A percentile compares a stretch with the other conserved stretches of the same genome.
phyloP scores from a whole-genome alignment of 2,329 filamentous ascomycete genomes.

The Aspergillus niger region DNA sequence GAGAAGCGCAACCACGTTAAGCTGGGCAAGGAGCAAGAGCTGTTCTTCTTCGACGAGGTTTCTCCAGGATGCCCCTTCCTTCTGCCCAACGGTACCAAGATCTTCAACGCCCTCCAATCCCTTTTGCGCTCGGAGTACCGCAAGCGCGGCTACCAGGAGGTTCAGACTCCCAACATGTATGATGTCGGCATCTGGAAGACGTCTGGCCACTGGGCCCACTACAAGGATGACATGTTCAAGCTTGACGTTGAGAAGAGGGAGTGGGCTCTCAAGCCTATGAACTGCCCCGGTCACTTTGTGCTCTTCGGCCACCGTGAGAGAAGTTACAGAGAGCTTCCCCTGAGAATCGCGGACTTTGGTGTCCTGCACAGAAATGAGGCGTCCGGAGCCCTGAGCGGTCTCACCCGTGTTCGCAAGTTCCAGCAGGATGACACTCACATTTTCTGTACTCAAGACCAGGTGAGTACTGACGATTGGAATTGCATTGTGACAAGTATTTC shows the following conservation, averaged over 20 bases:
- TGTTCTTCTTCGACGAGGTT: slow-evolving; percentile 93
- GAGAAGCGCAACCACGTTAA: slow-evolving; percentile 94
- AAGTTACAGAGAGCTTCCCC: slow-evolving; percentile 86
- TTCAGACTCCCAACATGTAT: slow-evolving; percentile 95
- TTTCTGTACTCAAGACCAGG: slow-evolving; percentile 83
- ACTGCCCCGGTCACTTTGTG: slow-evolving; percentile 91
- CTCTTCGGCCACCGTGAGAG: slow-evolving; percentile 82
- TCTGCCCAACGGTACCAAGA: slow-evolving; percentile 86
- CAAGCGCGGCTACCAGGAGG: slow-evolving; percentile 90
- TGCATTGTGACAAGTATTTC: not conserved
- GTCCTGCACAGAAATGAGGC: slow-evolving; percentile 94
- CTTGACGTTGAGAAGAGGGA: slow-evolving; percentile 78
- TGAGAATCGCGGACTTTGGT: slow-evolving; percentile 93
- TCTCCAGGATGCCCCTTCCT: slow-evolving; percentile 95
- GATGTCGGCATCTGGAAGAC: slow-evolving; percentile 91
- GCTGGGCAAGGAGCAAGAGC: slow-evolving; percentile 91
- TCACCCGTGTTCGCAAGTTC: slow-evolving; percentile 91
- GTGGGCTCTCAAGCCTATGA: slow-evolving; percentile 94
- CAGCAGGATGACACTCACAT: slow-evolving; percentile 97
- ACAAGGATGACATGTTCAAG: slow-evolving; percentile 96
- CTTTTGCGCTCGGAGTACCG: slow-evolving; percentile 87
- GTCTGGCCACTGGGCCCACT: slow-evolving; percentile 91
- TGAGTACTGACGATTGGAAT: slow-evolving; percentile 21
- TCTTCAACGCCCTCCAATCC: slow-evolving; percentile 84
- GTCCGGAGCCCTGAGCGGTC: slow-evolving; percentile 83